A percentile compares a stretch with the other conserved stretches of the same genome.
Evolutionary conservation across 306 rosid genomes (phyloP).

Genomic region (Castanospermum australe): DNA sequence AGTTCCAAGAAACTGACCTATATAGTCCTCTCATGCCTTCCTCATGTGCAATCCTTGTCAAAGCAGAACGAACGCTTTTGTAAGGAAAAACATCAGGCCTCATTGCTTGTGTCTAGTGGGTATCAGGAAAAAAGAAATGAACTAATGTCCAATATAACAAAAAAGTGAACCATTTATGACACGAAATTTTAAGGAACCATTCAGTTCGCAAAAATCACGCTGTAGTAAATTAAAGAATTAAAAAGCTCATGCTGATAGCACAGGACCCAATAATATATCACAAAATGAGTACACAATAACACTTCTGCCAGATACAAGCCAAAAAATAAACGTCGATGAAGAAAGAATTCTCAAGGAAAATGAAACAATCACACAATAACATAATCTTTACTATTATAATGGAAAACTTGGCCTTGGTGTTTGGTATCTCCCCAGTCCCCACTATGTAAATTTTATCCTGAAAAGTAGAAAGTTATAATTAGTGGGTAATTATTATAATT

Average conservation of each 20-base stretch:
- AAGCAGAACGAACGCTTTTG: constrained; percentile 81
- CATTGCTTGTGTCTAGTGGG: constrained; percentile 86
- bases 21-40: constrained; percentile 92
- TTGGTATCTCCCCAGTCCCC: no score
- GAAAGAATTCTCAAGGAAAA: no score
- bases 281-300: background rate
- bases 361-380: no score
- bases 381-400: no score
- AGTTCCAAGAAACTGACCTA: constrained; percentile 54
- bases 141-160: constrained; percentile 14
- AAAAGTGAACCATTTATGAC: background rate
- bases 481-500: no score
- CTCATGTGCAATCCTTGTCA: constrained; percentile 76
- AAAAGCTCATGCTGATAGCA: background rate
- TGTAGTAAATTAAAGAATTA: background rate
- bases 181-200: background rate
- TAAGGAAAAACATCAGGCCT: constrained; percentile 83
- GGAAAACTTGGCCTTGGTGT: no score
- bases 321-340: no score
- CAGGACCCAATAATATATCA: background rate
- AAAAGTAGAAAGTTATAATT: no score
- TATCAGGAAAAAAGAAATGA: constrained; percentile 20
- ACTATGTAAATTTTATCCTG: no score
- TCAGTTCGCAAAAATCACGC: background rate
- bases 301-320: no score